Conservation (phyloP, 2,329 filamentous ascomycete species). For the Hymenotorrendiella dingleyae region DNA sequence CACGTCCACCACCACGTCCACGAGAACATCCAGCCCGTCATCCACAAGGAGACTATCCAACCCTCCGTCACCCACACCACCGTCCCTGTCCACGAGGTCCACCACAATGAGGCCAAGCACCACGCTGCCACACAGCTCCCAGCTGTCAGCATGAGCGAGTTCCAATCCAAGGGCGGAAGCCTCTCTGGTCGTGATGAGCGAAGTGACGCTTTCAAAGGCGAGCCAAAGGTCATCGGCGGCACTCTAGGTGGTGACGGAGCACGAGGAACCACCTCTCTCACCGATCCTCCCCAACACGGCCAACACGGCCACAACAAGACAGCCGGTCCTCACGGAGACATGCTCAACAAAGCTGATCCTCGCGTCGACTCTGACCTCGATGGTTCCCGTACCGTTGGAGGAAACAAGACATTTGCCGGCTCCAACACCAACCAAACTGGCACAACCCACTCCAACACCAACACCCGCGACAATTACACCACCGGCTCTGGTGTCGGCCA, state of each 20-base stretch:
- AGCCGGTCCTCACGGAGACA: background rate
- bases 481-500: slow-evolving; percentile 4
- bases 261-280: slow-evolving; percentile 24
- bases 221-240: slow-evolving; percentile 43
- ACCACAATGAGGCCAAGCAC: slow-evolving; percentile 61
- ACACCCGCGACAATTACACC: slow-evolving; percentile 2
- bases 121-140: slow-evolving; percentile 61
- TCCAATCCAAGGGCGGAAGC: slow-evolving; percentile 46
- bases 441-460: too few relatives aligned
- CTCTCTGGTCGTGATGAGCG: slow-evolving; percentile 49
- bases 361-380: slow-evolving; percentile 2
- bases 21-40: slow-evolving; percentile 57
- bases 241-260: slow-evolving; percentile 26
- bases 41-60: slow-evolving; percentile 64
- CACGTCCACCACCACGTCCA: slow-evolving; percentile 53
- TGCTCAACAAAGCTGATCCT: background rate
- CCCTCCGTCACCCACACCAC: slow-evolving; percentile 66
- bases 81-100: slow-evolving; percentile 65
- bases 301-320: slow-evolving; percentile 4
- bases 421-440: too few relatives aligned
- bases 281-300: slow-evolving; percentile 17
- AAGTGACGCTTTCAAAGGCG: slow-evolving; percentile 55
- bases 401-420: too few relatives aligned
- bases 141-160: slow-evolving; percentile 58
- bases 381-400: background rate